Conservation (phyloP, 2,329 filamentous ascomycete genomes). For the Aspergillus neotritici region DNA sequence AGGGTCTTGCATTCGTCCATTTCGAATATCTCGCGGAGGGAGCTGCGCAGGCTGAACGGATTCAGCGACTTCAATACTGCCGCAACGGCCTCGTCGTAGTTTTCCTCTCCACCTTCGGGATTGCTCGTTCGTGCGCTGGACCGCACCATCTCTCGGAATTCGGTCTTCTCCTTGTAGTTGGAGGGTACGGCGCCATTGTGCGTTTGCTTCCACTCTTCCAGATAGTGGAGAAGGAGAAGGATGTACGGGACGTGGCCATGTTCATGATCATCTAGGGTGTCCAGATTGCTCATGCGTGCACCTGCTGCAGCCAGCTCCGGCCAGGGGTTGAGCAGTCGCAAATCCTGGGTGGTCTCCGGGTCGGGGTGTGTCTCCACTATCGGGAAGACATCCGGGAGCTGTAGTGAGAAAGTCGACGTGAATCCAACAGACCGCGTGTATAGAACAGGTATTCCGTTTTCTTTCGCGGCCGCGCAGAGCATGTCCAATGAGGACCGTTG, state of each 20-base stretch:
- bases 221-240: slow-evolving; percentile 72
- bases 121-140: slow-evolving; percentile 64
- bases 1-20: slow-evolving; percentile 55
- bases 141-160: slow-evolving; percentile 68
- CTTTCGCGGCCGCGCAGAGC: slow-evolving; percentile 47
- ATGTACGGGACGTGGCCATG: slow-evolving; percentile 92
- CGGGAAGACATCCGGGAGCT: slow-evolving; percentile 72
- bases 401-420: slow-evolving; percentile 80
- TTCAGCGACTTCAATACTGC: slow-evolving; percentile 86
- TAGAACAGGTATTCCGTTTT: slow-evolving; percentile 66
- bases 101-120: slow-evolving; percentile 86
- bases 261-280: slow-evolving; percentile 66
- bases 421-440: slow-evolving; percentile 87
- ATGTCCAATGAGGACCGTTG: slow-evolving; percentile 46
- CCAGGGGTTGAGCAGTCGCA: slow-evolving; percentile 82
- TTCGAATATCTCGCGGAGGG: slow-evolving; percentile 72
- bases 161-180: slow-evolving; percentile 78
- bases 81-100: slow-evolving; percentile 85
- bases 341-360: slow-evolving; percentile 73
- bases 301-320: slow-evolving; percentile 67
- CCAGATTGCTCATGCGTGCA: slow-evolving; percentile 59
- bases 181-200: slow-evolving; percentile 65
- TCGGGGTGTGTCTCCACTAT: slow-evolving; percentile 96
- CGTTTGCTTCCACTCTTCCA: slow-evolving; percentile 68
- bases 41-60: slow-evolving; percentile 59